Percentiles rank a stretch among this genome's conserved stretches.
phyloP scores from a whole-genome alignment of 306 rosid species.

The Astragalus membranaceus region DNA sequence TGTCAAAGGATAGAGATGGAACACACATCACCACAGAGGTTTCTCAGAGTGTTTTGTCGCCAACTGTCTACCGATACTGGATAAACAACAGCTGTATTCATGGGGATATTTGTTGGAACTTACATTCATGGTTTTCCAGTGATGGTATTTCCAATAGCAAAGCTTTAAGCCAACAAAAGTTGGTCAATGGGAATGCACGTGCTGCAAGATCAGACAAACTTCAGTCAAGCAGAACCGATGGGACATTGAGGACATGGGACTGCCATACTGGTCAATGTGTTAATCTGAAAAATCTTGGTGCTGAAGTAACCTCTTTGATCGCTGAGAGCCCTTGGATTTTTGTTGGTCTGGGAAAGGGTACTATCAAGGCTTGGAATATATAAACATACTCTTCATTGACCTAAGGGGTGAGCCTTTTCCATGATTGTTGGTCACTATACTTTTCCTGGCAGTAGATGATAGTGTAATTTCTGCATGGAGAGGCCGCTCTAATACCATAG shows the following conservation, averaged over 20 bases:
- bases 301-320: conserved; percentile 33
- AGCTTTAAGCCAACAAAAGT: conserved; percentile 46
- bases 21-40: too few species aligned
- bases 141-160: conserved; percentile 31
- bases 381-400: conserved; percentile 33
- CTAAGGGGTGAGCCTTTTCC: conserved; percentile 27
- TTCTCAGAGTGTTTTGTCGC: not conserved
- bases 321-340: conserved; percentile 46
- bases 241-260: conserved; percentile 42
- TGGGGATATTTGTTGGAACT: conserved; percentile 22
- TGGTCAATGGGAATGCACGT: conserved; percentile 36
- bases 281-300: conserved; percentile 15
- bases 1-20: not conserved
- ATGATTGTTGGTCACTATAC: conserved; percentile 22
- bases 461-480: not conserved
- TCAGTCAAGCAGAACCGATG: conserved; percentile 39
- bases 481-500: too few species aligned
- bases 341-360: conserved; percentile 25
- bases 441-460: not conserved
- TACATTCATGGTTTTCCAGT: conserved; percentile 36
- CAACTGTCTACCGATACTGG: conserved; percentile 33
- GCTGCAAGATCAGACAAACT: conserved; percentile 34
- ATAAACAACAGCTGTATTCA: conserved; percentile 21
- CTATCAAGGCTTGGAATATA: conserved; percentile 46
- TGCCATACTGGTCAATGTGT: conserved; percentile 36